phyloP scores from a whole-genome alignment of 306 rosid species.

The Prunus fruticosa region DNA sequence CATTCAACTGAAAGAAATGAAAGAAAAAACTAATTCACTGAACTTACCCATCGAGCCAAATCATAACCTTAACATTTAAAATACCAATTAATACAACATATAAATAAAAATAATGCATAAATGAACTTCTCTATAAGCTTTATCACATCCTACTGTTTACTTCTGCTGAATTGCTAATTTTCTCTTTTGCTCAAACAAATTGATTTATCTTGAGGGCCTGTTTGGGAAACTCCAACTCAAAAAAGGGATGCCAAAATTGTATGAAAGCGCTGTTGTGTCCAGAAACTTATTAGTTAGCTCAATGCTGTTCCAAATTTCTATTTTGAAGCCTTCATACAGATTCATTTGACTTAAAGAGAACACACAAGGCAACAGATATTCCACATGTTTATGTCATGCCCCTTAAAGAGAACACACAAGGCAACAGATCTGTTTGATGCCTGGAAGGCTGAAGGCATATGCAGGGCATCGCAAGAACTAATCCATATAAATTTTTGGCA shows the following conservation, averaged over 20 bases:
- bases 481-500: background rate
- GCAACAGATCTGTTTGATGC: too few species aligned
- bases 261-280: background rate
- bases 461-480: background rate
- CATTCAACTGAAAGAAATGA: slow-evolving; percentile 42
- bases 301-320: background rate
- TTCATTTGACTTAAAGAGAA: background rate
- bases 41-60: background rate
- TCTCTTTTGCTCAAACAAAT: background rate
- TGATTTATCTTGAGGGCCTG: background rate
- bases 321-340: background rate
- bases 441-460: background rate
- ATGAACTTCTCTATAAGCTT: background rate
- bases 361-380: background rate
- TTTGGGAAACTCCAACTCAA: background rate
- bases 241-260: background rate
- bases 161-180: background rate
- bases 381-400: background rate
- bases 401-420: too few species aligned
- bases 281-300: background rate
- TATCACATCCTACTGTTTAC: background rate
- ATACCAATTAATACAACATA: background rate
- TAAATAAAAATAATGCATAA: background rate
- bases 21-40: background rate
- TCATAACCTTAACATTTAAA: background rate